Percentiles rank a stretch among this genome's conserved stretches.
These are phyloP conservation scores for Neofusicoccum sp. DNA, from an alignment of 2,329 filamentous ascomycete genomes.

Conservation along the genomic window DNA sequence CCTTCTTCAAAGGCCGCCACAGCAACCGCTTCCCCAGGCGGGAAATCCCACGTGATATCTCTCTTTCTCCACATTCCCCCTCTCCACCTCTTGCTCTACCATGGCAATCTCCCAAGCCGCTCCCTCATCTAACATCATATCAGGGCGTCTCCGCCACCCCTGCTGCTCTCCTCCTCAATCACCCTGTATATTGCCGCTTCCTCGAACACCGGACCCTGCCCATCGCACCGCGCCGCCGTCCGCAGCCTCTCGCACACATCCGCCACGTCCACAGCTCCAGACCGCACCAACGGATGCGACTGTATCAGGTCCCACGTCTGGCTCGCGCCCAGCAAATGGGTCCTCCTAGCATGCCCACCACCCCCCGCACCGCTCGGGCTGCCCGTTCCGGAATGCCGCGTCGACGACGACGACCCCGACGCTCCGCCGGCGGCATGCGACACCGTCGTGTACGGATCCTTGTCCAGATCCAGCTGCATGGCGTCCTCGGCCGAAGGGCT, in stretches of 20 bases:
- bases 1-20: too few species aligned
- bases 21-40: too few species aligned
- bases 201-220: slow-evolving; percentile 80
- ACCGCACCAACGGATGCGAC: slow-evolving; percentile 70
- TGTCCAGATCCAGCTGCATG: not conserved
- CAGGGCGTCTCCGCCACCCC: slow-evolving; percentile 71
- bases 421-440: too few species aligned
- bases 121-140: slow-evolving; percentile 44
- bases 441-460: slow-evolving; percentile 8
- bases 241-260: slow-evolving; percentile 79
- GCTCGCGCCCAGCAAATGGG: slow-evolving; percentile 63
- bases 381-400: not conserved
- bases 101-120: too few species aligned
- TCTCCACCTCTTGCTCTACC: not conserved
- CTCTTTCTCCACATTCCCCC: not conserved
- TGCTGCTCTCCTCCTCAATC: slow-evolving; percentile 72
- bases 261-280: slow-evolving; percentile 76
- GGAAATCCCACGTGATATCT: not conserved
- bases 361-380: not conserved
- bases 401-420: not conserved
- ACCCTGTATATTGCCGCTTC: slow-evolving; percentile 70
- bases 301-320: slow-evolving; percentile 92
- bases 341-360: slow-evolving; percentile 47
- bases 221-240: slow-evolving; percentile 74
- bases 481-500: not conserved